These are phyloP conservation scores for Phylloporus sp. DNA, from an alignment of 768 basidiomycete species.

Conservation along the genomic window DNA sequence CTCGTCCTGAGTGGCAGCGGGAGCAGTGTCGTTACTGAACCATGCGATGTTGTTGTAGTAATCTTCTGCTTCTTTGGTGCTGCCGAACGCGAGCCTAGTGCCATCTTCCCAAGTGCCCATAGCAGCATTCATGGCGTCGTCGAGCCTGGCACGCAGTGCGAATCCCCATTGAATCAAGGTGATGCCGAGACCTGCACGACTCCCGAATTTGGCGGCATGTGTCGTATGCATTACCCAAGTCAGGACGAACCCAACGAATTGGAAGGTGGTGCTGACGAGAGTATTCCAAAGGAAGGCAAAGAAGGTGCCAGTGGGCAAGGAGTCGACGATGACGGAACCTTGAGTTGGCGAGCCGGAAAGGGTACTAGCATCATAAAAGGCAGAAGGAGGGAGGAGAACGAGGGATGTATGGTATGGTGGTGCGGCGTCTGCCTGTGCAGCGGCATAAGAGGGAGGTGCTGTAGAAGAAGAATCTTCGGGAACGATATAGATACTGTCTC, in stretches of 20 bases:
- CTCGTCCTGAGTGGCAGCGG: conserved; percentile 11
- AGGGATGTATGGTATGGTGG: conserved; percentile 98
- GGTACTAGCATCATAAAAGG: conserved; percentile 35
- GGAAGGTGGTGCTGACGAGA: conserved; percentile 93
- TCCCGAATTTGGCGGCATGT: conserved; percentile 89
- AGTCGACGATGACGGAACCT: conserved; percentile 87
- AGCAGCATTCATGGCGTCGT: conserved; percentile 35
- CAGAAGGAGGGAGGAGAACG: conserved; percentile 69
- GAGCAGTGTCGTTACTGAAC: conserved; percentile 26
- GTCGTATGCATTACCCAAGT: conserved; percentile 93
- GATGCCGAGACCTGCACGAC: conserved; percentile 91
- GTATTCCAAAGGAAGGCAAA: conserved; percentile 92
- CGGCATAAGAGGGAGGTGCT: conserved; percentile 87
- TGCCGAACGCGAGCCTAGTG: conserved; percentile 37
- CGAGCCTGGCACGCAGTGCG: conserved; percentile 55
- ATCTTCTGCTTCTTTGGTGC: conserved; percentile 42
- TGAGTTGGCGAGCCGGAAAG: conserved; percentile 34
- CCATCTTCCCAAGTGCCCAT: conserved; percentile 28
- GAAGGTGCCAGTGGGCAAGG: conserved; percentile 73
- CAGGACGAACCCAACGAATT: conserved; percentile 89
- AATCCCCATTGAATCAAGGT: conserved; percentile 96
- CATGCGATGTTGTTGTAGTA: conserved; percentile 33
- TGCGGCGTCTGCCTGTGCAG: conserved; percentile 90
- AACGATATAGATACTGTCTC: conserved; percentile 66
- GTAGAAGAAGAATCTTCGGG: conserved; percentile 83